Conservation (phyloP, 1,139 yeast genomes). For the Suhomyces choctaworum region DNA sequence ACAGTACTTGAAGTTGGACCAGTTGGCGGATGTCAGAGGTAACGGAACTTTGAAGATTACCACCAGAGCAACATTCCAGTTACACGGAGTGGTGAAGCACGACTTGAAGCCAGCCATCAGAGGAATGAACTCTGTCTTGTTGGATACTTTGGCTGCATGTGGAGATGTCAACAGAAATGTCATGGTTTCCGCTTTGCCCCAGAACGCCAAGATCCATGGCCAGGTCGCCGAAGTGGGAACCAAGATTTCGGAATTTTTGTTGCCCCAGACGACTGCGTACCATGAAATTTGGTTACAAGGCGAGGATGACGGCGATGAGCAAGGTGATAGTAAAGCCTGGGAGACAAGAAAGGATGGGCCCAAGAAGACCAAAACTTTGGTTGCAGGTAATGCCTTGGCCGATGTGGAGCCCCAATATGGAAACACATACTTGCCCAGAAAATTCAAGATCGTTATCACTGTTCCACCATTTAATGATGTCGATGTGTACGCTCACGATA, state of each 20-base stretch:
- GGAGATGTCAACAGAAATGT: conserved; percentile 98
- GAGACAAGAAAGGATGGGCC: conserved; percentile 78
- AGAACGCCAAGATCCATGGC: conserved; percentile 75
- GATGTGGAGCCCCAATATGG: conserved; percentile 90
- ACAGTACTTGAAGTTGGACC: conserved; percentile 87
- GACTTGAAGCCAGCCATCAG: conserved; percentile 87
- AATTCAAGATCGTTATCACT: conserved; percentile 91
- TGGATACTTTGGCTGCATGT: conserved; percentile 97
- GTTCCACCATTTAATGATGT: conserved; percentile 97
- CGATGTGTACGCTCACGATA: conserved; percentile 94
- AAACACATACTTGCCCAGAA: conserved; percentile 87
- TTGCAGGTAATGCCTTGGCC: conserved; percentile 83
- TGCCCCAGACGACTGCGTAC: conserved; percentile 92
- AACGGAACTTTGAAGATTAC: conserved; percentile 93
- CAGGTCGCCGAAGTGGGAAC: conserved; percentile 69
- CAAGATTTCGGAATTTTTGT: conserved; percentile 72
- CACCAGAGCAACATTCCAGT: conserved; percentile 96
- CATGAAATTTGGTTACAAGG: conserved; percentile 97
- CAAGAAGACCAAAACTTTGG: conserved; percentile 72
- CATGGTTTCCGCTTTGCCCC: conserved; percentile 86
- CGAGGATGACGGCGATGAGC: conserved; percentile 69
- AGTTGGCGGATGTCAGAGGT: conserved; percentile 79
- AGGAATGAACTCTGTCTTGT: conserved; percentile 84
- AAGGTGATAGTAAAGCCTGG: conserved; percentile 69
- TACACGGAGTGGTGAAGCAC: conserved; percentile 92